These are phyloP conservation scores for Yamadazyma insecticola DNA, from an alignment of 805 yeast genomes.

Conservation along the genomic window DNA sequence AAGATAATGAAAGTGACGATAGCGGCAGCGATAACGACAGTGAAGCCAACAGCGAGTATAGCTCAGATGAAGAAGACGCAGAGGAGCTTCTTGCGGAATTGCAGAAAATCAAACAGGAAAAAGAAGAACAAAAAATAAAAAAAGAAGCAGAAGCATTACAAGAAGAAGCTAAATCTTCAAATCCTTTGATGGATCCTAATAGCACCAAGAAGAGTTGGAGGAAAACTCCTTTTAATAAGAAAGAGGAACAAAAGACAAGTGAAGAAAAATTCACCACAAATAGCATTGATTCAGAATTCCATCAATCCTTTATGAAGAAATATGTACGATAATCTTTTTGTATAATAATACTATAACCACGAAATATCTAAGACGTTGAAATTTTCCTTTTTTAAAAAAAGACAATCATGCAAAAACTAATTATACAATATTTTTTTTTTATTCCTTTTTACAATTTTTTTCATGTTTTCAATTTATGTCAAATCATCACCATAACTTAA, in stretches of 20 bases:
- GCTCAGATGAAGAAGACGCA: slow-evolving; percentile 12
- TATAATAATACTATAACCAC: slow-evolving; percentile 8
- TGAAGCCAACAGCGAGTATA: slow-evolving; percentile 3
- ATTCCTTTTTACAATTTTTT: neutral
- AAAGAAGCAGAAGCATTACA: no score
- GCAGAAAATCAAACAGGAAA: slow-evolving; percentile 14
- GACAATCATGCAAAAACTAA: neutral
- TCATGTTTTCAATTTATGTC: slow-evolving; percentile 9
- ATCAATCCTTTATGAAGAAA: slow-evolving; percentile 31
- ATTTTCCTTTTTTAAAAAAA: neutral
- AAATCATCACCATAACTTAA: slow-evolving; percentile 34
- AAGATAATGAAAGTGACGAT: neutral
- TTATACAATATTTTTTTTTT: neutral
- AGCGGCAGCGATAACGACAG: slow-evolving; percentile 1
- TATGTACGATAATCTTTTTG: slow-evolving; percentile 19
- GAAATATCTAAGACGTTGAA: slow-evolving; percentile 1
- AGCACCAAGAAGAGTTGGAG: slow-evolving; percentile 26
- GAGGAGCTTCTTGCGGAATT: slow-evolving; percentile 17
- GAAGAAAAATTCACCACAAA: slow-evolving; percentile 23
- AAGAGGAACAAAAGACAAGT: slow-evolving; percentile 1
- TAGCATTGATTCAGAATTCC: slow-evolving; percentile 29
- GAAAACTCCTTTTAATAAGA: slow-evolving; percentile 16
- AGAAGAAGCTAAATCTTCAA: no score
- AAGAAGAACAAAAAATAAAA: slow-evolving; percentile 12
- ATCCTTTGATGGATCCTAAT: slow-evolving; percentile 11